Evolutionary conservation across 768 basidiomycete genomes (phyloP).

Genomic region (Lactarius deliciosus): DNA sequence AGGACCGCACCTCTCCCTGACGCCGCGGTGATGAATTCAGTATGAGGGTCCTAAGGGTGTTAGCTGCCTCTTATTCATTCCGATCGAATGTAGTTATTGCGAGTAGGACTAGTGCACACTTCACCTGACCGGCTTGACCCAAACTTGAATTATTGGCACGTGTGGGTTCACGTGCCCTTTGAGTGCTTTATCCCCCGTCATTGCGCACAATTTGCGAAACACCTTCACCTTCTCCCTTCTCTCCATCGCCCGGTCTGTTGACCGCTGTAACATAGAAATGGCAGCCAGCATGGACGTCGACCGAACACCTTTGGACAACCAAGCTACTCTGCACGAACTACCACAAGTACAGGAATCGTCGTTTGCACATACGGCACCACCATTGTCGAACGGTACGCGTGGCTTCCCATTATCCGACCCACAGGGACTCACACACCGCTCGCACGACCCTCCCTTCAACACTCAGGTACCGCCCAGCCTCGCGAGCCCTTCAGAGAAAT

Average conservation of each 20-base stretch:
- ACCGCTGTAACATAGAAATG: constrained; percentile 18
- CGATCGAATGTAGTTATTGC: constrained; percentile 6
- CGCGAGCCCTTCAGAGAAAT: constrained; percentile 72
- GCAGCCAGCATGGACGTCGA: constrained; percentile 29
- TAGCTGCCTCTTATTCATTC: constrained; percentile 13
- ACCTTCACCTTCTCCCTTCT: neutral
- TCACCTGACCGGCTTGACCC: neutral
- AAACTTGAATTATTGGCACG: constrained; percentile 6
- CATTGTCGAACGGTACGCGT: constrained; percentile 20
- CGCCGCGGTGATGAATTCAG: constrained; percentile 33
- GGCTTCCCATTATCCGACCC: neutral
- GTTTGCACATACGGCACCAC: neutral
- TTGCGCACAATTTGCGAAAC: neutral
- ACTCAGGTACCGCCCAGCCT: constrained; percentile 25
- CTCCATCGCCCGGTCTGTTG: neutral
- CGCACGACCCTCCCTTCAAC: constrained; percentile 2
- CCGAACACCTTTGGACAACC: constrained; percentile 4
- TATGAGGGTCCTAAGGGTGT: neutral
- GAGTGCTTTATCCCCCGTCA: neutral
- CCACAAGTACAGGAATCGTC: constrained; percentile 18
- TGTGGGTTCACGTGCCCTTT: constrained; percentile 15
- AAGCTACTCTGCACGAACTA: constrained; percentile 10
- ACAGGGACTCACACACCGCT: neutral
- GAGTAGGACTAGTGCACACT: neutral
- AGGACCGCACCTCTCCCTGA: constrained; percentile 67